These are phyloP conservation scores for Camellia granthamiana DNA, from an alignment of 148 eudicot genomes.

Conservation along the genomic window DNA sequence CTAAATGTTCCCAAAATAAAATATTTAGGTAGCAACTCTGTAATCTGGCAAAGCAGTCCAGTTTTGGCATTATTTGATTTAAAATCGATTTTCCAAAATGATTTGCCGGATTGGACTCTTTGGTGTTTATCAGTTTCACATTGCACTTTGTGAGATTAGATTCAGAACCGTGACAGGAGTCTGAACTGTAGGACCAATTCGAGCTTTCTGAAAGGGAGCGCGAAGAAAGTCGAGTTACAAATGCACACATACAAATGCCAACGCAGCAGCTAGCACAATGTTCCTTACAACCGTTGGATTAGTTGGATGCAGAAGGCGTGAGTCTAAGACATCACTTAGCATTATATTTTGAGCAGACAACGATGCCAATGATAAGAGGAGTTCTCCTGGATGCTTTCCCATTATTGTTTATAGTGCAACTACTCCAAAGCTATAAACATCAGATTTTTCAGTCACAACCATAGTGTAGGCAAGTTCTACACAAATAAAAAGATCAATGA, in stretches of 20 bases:
- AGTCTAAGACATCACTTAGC: conserved; percentile 1
- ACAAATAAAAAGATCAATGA: neutral
- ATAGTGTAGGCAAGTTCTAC: conserved; percentile 4
- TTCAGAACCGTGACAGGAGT: too few relatives aligned
- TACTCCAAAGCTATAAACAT: conserved; percentile 22
- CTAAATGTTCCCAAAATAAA: too few relatives aligned
- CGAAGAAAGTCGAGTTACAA: too few relatives aligned
- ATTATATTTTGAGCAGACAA: neutral
- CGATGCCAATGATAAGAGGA: conserved; percentile 1
- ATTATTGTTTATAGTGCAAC: conserved; percentile 17
- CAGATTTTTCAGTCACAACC: neutral
- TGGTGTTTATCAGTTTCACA: too few relatives aligned
- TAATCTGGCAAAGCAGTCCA: too few relatives aligned
- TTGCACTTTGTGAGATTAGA: too few relatives aligned
- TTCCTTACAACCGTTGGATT: neutral
- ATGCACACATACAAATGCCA: neutral
- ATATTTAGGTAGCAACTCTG: too few relatives aligned
- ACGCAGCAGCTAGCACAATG: neutral
- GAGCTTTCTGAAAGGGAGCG: too few relatives aligned
- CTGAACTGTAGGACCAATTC: too few relatives aligned
- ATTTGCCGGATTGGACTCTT: too few relatives aligned
- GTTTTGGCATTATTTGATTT: too few relatives aligned
- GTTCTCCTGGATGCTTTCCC: conserved; percentile 21
- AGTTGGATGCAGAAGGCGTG: conserved; percentile 6
- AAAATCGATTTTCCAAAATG: too few relatives aligned